A percentile compares a stretch with the other conserved stretches of the same genome.
Conservation (phyloP, 306 rosid genomes). For the Vigna nakashimae region DNA sequence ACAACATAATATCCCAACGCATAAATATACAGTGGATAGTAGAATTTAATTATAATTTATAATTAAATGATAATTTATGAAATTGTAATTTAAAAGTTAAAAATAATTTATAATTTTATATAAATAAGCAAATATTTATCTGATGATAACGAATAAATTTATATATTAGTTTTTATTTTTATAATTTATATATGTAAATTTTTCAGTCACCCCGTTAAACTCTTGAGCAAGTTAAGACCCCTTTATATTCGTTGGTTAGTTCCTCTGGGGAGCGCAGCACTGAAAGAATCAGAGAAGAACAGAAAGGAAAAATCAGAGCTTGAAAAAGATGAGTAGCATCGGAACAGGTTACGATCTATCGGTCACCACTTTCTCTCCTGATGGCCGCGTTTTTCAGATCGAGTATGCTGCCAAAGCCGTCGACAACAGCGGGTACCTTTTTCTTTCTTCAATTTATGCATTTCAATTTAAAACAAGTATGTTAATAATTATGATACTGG, state of each 20-base stretch:
- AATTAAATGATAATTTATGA: too few relatives aligned
- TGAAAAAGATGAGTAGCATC: conserved; percentile 81
- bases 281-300: conserved; percentile 1
- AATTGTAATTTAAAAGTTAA: too few relatives aligned
- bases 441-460: not conserved
- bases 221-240: conserved; percentile 35
- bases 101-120: too few relatives aligned
- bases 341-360: conserved; percentile 99
- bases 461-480: not conserved
- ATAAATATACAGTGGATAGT: too few relatives aligned
- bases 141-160: too few relatives aligned
- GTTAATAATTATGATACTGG: not conserved
- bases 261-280: not conserved
- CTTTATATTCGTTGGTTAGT: not conserved
- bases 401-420: conserved; percentile 98
- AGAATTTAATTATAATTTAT: too few relatives aligned
- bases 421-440: conserved; percentile 86
- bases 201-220: conserved; percentile 12
- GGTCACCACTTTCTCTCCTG: conserved; percentile 97
- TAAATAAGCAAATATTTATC: too few relatives aligned
- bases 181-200: conserved; percentile 4
- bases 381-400: conserved; percentile 98
- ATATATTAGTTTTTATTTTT: too few relatives aligned
- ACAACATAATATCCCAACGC: too few relatives aligned
- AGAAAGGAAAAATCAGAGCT: not conserved